These are phyloP conservation scores for Zarea fungicola DNA, from an alignment of 2,329 filamentous ascomycete genomes.

Conservation along the genomic window DNA sequence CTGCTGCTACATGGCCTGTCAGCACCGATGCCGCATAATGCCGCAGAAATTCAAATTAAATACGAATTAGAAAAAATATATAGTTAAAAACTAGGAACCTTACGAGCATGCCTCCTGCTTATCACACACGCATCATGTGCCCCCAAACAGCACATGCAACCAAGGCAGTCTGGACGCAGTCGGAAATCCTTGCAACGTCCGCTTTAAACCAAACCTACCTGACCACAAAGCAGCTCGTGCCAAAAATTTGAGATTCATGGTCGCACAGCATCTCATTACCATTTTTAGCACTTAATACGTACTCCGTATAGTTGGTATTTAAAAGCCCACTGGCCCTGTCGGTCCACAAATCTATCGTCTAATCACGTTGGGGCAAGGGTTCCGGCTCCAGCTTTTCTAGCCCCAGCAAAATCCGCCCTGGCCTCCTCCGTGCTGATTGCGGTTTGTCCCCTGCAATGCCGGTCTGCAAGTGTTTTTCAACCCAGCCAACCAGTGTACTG, in stretches of 20 bases:
- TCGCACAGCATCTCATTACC: not conserved
- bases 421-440: too few relatives aligned
- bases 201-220: too few relatives aligned
- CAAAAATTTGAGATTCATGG: too few relatives aligned
- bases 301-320: too few relatives aligned
- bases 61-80: not conserved
- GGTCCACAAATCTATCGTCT: too few relatives aligned
- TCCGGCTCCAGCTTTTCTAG: not conserved
- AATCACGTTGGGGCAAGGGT: not conserved
- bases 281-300: constrained; percentile 7
- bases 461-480: too few relatives aligned
- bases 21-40: not conserved
- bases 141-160: not conserved
- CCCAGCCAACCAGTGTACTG: too few relatives aligned
- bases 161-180: not conserved
- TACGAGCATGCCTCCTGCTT: not conserved
- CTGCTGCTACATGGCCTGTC: too few relatives aligned
- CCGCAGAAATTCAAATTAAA: not conserved
- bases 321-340: too few relatives aligned
- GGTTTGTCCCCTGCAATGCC: too few relatives aligned
- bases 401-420: not conserved
- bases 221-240: too few relatives aligned
- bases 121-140: constrained; percentile 1
- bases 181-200: not conserved
- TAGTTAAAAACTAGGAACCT: too few relatives aligned